A percentile compares a stretch with the other conserved stretches of the same genome.
phyloP scores from a whole-genome alignment of 2,329 filamentous ascomycete genomes.

The Pyrenophora tritici-repentis region DNA sequence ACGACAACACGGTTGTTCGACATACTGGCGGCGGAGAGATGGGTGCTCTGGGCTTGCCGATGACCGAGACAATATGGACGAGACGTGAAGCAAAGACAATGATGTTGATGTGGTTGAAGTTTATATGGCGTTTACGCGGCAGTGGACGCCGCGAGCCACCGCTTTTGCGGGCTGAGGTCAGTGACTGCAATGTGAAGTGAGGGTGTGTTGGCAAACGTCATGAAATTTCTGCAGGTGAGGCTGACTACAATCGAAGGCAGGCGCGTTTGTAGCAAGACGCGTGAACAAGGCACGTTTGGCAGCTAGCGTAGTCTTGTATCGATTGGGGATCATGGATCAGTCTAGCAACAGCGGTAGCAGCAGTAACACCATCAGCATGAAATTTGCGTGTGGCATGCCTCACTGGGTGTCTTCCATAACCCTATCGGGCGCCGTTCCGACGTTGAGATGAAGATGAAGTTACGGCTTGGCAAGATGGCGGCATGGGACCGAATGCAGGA shows the following conservation, averaged over 20 bases:
- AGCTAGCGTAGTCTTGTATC: constrained; percentile 5
- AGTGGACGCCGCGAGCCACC: too few species aligned
- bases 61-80: too few species aligned
- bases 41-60: too few species aligned
- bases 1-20: constrained; percentile 24
- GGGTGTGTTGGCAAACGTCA: constrained; percentile 1
- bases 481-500: constrained; percentile 9
- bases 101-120: background rate
- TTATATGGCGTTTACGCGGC: too few species aligned
- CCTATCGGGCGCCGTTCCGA: too few species aligned
- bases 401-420: too few species aligned
- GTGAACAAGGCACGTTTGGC: constrained; percentile 14
- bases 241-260: constrained; percentile 4
- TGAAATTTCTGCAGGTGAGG: background rate
- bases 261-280: constrained; percentile 8
- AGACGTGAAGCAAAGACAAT: background rate
- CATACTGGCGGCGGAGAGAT: constrained; percentile 2
- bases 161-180: background rate
- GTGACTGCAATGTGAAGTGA: background rate
- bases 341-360: background rate
- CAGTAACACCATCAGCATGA: background rate
- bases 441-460: constrained; percentile 4
- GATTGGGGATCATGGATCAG: background rate
- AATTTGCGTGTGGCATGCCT: background rate
- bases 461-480: constrained; percentile 1